Evolutionary conservation across 140 eudicot species (phyloP).

Genomic region (Flaveria floridana): DNA sequence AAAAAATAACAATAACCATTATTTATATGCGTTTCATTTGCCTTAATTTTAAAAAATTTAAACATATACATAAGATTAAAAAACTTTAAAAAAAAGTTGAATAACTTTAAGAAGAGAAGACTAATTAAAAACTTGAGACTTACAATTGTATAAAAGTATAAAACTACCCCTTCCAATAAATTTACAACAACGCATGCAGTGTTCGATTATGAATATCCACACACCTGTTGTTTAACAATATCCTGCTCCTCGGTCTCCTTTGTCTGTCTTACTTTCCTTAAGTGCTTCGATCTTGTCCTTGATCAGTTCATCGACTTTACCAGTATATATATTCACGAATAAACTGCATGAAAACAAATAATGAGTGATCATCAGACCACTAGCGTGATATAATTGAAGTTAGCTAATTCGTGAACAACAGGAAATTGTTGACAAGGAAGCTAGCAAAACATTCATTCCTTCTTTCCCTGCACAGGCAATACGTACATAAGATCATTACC

Average conservation of each 20-base stretch:
- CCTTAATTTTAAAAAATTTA: too few species aligned
- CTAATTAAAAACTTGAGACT: too few species aligned
- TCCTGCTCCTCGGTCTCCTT: conserved; percentile 94
- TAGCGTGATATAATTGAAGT: not conserved
- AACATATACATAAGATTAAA: too few species aligned
- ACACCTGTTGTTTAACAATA: conserved; percentile 87
- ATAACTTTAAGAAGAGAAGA: too few species aligned
- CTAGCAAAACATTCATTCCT: conserved; percentile 69
- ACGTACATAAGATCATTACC: not conserved
- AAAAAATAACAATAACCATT: too few species aligned
- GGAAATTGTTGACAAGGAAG: conserved; percentile 38
- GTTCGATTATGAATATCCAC: not conserved
- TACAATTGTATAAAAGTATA: too few species aligned
- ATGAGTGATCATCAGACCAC: not conserved
- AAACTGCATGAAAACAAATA: conserved; percentile 55
- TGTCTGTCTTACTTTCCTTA: conserved; percentile 74
- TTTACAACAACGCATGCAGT: too few species aligned
- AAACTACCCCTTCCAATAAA: too few species aligned
- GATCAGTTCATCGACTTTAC: conserved; percentile 90
- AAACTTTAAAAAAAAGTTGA: too few species aligned
- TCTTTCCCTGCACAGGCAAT: conserved; percentile 74
- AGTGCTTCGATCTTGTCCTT: conserved; percentile 82
- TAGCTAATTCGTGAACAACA: not conserved
- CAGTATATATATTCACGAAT: conserved; percentile 93
- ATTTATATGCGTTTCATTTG: too few species aligned